Conservation (phyloP, 2,329 filamentous ascomycete species). For the Magnaporthales sp. region DNA sequence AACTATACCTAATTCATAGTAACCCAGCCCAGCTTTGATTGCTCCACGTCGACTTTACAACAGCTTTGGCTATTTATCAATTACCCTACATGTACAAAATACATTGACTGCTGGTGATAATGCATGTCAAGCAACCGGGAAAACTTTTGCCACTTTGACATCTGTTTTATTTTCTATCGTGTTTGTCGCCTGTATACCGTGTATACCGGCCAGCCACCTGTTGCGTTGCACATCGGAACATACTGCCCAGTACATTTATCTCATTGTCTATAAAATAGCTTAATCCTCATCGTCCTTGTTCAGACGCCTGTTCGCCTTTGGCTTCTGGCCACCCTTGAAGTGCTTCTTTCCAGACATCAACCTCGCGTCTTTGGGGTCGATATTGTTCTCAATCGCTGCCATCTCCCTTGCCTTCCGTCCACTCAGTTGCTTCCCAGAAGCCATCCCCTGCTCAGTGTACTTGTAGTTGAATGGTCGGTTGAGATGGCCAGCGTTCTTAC, state of each 20-base stretch:
- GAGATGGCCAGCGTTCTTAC: slow-evolving; percentile 55
- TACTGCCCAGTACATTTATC: too few relatives aligned
- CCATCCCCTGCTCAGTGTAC: slow-evolving; percentile 69
- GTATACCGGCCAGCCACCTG: too few relatives aligned
- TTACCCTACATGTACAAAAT: too few relatives aligned
- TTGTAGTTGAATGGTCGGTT: slow-evolving; percentile 82
- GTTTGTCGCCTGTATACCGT: too few relatives aligned
- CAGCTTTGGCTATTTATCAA: too few relatives aligned
- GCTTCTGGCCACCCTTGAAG: slow-evolving; percentile 64
- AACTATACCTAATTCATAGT: background rate
- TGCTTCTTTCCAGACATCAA: slow-evolving; percentile 75
- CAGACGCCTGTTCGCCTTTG: slow-evolving; percentile 42
- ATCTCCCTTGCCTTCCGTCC: slow-evolving; percentile 77
- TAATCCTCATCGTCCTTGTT: slow-evolving; percentile 27
- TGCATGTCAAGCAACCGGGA: too few relatives aligned
- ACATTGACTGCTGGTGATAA: too few relatives aligned
- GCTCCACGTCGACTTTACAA: too few relatives aligned
- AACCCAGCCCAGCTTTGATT: too few relatives aligned
- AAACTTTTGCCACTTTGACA: too few relatives aligned
- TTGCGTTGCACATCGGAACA: too few relatives aligned
- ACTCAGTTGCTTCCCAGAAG: slow-evolving; percentile 55
- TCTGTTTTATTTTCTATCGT: too few relatives aligned
- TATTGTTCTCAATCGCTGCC: slow-evolving; percentile 72
- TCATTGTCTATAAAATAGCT: background rate
- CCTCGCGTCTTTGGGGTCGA: slow-evolving; percentile 73